Evolutionary conservation across 805 yeast species (phyloP), one percentile per base, ranked within the genome.

Genomic region (Lachancea meyersii): DNA sequence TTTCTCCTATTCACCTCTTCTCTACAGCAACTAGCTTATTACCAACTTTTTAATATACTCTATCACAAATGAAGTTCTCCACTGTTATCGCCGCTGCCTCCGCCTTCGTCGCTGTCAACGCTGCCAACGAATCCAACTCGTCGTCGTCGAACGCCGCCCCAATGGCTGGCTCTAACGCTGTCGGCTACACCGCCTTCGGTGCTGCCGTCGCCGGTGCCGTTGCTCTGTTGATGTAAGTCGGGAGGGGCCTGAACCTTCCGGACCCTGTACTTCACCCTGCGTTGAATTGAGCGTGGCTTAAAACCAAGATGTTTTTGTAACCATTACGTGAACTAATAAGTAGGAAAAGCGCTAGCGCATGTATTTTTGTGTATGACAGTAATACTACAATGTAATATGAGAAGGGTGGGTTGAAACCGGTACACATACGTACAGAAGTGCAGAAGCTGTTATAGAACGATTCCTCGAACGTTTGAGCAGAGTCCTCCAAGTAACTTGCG

Each of bases 181-280:
- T 52, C 30, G 48, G 48, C 18, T 38, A 40, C 31, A 35, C 45
- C 43, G 46, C 52, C 24, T 47, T 48, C 7, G 62, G 61, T 46
- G 62, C 58, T 17, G 62, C 55, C 16, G 50, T 54, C 4, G 62
- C 62, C 21, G 63, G 63, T 48, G 59, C 57, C 34, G 47, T 51
- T 31, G 61, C 60, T 37, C 48, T 55, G 36, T 46, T 58, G 47
- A 44, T 56, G 35, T 58, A 42, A 49, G 31, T 6, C 20, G 23
- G 20, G 28, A 20, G 24, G 23, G 4, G 22, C 11, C 7, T 10
- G 16, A 16, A n/a, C n/a, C n/a, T n/a, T n/a, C n/a, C n/a, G n/a
- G n/a, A n/a, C n/a, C n/a, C n/a, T n/a, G n/a, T n/a, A n/a, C n/a
- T n/a, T n/a, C n/a, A n/a, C n/a, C n/a, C n/a, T n/a, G n/a, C n/a